These are phyloP conservation scores for Allomyces javanicus DNA, from an alignment of 192 early-diverging fungal genomes.

Conservation along the genomic window DNA sequence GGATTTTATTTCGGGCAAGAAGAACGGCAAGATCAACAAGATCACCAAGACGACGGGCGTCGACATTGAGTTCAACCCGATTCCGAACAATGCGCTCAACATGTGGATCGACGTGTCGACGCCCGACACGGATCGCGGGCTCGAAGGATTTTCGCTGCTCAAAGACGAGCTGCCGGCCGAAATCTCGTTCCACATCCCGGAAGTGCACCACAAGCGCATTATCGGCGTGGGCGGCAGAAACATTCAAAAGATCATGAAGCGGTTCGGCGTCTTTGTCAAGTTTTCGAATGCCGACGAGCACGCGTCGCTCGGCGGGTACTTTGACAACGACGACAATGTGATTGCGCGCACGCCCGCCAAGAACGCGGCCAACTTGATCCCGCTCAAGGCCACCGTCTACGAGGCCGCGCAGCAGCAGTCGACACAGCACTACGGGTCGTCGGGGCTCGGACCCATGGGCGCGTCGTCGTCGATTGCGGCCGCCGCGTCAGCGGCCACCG, in stretches of 20 bases:
- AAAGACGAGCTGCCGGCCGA: slow-evolving; percentile 72
- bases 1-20: slow-evolving; percentile 76
- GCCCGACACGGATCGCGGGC: slow-evolving; percentile 21
- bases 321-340: slow-evolving; percentile 63
- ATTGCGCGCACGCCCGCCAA: slow-evolving; percentile 60
- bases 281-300: slow-evolving; percentile 65
- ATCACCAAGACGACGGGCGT: slow-evolving; percentile 55
- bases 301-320: slow-evolving; percentile 48
- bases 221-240: slow-evolving; percentile 76
- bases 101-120: slow-evolving; percentile 58
- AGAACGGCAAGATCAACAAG: slow-evolving; percentile 73
- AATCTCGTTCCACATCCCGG: slow-evolving; percentile 63
- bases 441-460: not conserved
- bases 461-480: not conserved
- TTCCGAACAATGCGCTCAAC: slow-evolving; percentile 50
- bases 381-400: slow-evolving; percentile 39
- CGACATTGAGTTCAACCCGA: slow-evolving; percentile 44
- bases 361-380: slow-evolving; percentile 38
- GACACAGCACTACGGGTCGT: not conserved
- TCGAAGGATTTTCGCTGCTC: slow-evolving; percentile 48
- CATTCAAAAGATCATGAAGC: slow-evolving; percentile 79
- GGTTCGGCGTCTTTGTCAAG: slow-evolving; percentile 71
- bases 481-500: not conserved
- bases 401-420: slow-evolving; percentile 24
- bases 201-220: slow-evolving; percentile 66